A percentile compares a stretch with the other conserved stretches of the same genome.
phyloP scores from a whole-genome alignment of 2,329 filamentous ascomycete genomes.

The Diaporthe amygdali region DNA sequence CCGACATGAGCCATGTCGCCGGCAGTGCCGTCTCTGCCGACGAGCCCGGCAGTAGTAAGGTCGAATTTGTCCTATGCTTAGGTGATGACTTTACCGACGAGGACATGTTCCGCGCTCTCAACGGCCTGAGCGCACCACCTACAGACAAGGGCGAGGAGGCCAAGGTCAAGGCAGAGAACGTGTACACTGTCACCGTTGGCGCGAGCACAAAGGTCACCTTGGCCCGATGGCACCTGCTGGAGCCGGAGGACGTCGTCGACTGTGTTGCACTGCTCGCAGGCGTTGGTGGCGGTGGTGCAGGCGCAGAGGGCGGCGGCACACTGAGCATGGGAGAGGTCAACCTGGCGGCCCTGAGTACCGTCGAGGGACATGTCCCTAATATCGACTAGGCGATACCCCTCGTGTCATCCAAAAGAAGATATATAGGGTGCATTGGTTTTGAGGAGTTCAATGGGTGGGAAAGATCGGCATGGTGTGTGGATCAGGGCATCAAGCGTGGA shows the following conservation, averaged over 20 bases:
- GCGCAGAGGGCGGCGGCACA: conserved; percentile 39
- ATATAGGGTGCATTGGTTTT: neutral
- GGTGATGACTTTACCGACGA: conserved; percentile 98
- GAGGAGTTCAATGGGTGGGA: neutral
- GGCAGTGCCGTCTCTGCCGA: conserved; percentile 30
- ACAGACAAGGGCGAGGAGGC: conserved; percentile 60
- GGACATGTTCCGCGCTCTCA: conserved; percentile 90
- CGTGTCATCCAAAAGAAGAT: neutral
- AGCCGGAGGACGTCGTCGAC: conserved; percentile 87
- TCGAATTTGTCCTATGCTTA: conserved; percentile 88
- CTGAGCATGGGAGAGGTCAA: conserved; percentile 58
- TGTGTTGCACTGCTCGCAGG: conserved; percentile 61
- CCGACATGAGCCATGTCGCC: conserved; percentile 37
- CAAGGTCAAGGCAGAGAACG: conserved; percentile 65
- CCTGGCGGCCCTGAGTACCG: conserved; percentile 57
- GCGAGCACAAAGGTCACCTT: conserved; percentile 91
- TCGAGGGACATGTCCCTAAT: conserved; percentile 57
- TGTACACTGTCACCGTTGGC: conserved; percentile 92
- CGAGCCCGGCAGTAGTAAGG: conserved; percentile 49
- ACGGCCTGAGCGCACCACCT: conserved; percentile 50
- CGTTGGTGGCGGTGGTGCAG: conserved; percentile 37
- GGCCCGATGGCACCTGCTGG: conserved; percentile 87
- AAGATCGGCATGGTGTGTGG: neutral
- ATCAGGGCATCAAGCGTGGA: neutral
- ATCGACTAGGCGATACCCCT: neutral